Evolutionary conservation across 2,329 filamentous ascomycete genomes (phyloP).

Genomic region (Verticillium isaacii): DNA sequence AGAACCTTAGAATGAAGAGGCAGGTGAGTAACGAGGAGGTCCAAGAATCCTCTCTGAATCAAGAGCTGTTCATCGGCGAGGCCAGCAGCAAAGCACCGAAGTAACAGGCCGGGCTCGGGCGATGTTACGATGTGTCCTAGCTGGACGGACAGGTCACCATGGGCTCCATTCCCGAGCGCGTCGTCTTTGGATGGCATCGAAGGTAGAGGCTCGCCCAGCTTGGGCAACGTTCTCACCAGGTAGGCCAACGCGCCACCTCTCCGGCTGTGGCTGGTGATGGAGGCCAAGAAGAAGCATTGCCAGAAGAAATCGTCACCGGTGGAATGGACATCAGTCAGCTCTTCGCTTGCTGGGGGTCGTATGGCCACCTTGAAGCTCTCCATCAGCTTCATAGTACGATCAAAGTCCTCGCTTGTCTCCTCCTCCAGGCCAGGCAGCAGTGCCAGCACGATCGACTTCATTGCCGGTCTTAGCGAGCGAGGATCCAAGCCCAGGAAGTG

Average conservation of each 20-base stretch:
- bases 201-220: slow-evolving; percentile 45
- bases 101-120: slow-evolving; percentile 84
- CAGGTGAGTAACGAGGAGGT: slow-evolving; percentile 84
- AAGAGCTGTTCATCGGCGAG: slow-evolving; percentile 82
- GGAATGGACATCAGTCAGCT: slow-evolving; percentile 46
- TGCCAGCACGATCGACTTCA: slow-evolving; percentile 87
- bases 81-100: slow-evolving; percentile 89
- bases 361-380: slow-evolving; percentile 71
- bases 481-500: slow-evolving; percentile 71
- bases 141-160: slow-evolving; percentile 45
- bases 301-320: slow-evolving; percentile 86
- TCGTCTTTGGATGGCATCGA: slow-evolving; percentile 23
- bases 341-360: slow-evolving; percentile 46
- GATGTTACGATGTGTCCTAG: slow-evolving; percentile 67
- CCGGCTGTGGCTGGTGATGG: slow-evolving; percentile 82
- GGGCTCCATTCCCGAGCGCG: slow-evolving; percentile 25
- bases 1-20: slow-evolving; percentile 80
- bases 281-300: slow-evolving; percentile 94
- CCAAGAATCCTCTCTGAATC: slow-evolving; percentile 90
- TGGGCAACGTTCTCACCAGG: slow-evolving; percentile 72
- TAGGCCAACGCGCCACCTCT: slow-evolving; percentile 86
- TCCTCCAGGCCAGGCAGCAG: slow-evolving; percentile 90
- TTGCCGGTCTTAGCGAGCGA: slow-evolving; percentile 70
- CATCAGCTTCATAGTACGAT: slow-evolving; percentile 73
- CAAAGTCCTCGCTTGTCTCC: slow-evolving; percentile 95